Evolutionary conservation across 768 basidiomycete genomes (phyloP), one percentile per base, ranked within the genome.

Genomic region (Podaxis sp.): DNA sequence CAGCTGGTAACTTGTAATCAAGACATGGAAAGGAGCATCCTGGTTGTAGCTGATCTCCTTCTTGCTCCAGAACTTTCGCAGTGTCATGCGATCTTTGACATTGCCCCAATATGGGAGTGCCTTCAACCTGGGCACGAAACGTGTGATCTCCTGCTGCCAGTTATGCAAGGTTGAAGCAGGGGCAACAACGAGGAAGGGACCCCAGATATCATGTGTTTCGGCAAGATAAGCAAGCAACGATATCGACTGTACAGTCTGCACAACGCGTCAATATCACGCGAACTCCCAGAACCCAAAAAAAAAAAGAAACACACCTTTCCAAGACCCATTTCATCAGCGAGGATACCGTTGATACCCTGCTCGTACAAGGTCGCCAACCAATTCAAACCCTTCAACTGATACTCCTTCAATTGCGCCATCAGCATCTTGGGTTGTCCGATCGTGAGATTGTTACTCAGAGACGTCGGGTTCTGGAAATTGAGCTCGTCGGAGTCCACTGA

Each of bases 91-190:
- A 71, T 99, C 97, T 73, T 96, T 97, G 50, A 94, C 91, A 70
- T 91, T 94, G 40, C 97, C 97, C 97, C 97, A 99, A 71, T 99
- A 98, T 1, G 97, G 97, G 47, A 99, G 76, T 2, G 95, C 94
- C 73, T 98, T 98, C 55, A 99, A 83, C 58, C 82, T 81, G 25
- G 97, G 97, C 4, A 97, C 94, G 71, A 99, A 99, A 25, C 95
- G 89, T 17, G 95, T 92, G 59, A 99, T 81, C 73, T 99, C 97
- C 71, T 98, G 97, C 72, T 98, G 96, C 97, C 97, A 99, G 70
- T 98, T 98, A 75, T 98, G 96, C 63, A 99, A 80, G 0, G 97
- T 99, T 5, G 96, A 97, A 2, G 94, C 91, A 5, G 97, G 97
- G 1, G 97, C 94, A 43, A 99, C 95, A 54, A 99, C 96, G 22